These are phyloP conservation scores for Lachnellula cervina DNA, from an alignment of 2,329 filamentous ascomycete species.

Conservation along the genomic window DNA sequence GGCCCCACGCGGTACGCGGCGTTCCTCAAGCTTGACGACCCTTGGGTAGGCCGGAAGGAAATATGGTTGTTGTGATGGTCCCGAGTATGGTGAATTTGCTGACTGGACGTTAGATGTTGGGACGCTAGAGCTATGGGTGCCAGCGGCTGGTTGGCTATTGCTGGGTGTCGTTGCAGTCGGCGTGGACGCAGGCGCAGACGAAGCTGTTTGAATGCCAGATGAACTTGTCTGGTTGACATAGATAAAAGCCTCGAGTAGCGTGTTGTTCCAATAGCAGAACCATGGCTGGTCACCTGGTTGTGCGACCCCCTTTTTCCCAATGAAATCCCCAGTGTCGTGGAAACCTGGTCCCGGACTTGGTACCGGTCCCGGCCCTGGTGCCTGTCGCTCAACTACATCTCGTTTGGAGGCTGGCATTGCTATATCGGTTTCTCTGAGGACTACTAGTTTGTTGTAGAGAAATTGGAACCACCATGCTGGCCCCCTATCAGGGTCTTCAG, in stretches of 20 bases:
- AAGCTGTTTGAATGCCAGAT: constrained; percentile 27
- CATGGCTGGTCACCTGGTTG: constrained; percentile 57
- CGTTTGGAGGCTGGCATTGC: constrained; percentile 17
- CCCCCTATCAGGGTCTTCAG: constrained; percentile 49
- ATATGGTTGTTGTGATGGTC: constrained; percentile 18
- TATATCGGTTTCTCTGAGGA: constrained; percentile 35
- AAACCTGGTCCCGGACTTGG: too few species aligned
- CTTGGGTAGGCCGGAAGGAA: constrained; percentile 44
- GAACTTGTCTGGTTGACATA: constrained; percentile 45
- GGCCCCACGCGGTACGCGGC: constrained; percentile 37
- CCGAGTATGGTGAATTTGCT: constrained; percentile 10
- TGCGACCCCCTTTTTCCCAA: constrained; percentile 32
- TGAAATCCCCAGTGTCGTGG: constrained; percentile 8
- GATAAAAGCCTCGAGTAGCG: constrained; percentile 62
- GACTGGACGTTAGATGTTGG: constrained; percentile 28
- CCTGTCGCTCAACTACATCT: background rate
- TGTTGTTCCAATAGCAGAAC: constrained; percentile 67
- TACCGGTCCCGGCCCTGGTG: too few species aligned
- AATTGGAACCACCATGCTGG: constrained; percentile 61
- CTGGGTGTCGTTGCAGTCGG: constrained; percentile 1
- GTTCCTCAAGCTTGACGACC: constrained; percentile 62
- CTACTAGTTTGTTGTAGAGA: constrained; percentile 59
- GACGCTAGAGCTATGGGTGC: constrained; percentile 10
- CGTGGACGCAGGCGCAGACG: constrained; percentile 1
- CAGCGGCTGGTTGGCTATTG: background rate